These are phyloP conservation scores for Fusarium graminum DNA, from an alignment of 2,329 filamentous ascomycete genomes.

Conservation along the genomic window DNA sequence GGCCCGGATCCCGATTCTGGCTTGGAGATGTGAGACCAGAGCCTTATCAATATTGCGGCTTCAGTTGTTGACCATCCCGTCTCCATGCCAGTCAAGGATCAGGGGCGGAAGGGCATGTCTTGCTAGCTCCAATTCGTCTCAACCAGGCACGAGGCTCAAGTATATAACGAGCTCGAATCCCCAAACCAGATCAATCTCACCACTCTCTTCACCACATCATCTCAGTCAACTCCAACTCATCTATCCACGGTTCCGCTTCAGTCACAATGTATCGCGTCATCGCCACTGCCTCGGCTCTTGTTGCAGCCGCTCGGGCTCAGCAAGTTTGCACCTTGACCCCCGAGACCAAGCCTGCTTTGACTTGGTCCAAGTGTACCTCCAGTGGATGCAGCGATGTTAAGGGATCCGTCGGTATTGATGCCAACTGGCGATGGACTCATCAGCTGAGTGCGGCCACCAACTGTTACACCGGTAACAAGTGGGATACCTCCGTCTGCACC, in stretches of 20 bases:
- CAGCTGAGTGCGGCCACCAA: slow-evolving; percentile 61
- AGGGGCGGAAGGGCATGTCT: slow-evolving; percentile 3
- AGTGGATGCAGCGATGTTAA: slow-evolving; percentile 64
- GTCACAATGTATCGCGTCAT: slow-evolving; percentile 50
- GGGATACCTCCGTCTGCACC: slow-evolving; percentile 59
- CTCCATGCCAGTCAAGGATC: slow-evolving; percentile 1
- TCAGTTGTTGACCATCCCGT: slow-evolving; percentile 16
- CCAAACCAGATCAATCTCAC: slow-evolving; percentile 25
- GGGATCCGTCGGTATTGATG: slow-evolving; percentile 67
- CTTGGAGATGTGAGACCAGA: slow-evolving; percentile 15
- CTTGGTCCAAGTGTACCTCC: slow-evolving; percentile 66
- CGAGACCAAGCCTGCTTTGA: slow-evolving; percentile 67
- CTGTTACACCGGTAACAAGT: slow-evolving; percentile 68
- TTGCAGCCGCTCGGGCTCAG: slow-evolving; percentile 58
- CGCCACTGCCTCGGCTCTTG: slow-evolving; percentile 48
- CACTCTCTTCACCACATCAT: slow-evolving; percentile 28
- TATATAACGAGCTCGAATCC: slow-evolving; percentile 36
- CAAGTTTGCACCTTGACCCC: slow-evolving; percentile 61
- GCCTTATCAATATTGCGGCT: slow-evolving; percentile 29
- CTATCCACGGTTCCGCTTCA: slow-evolving; percentile 24
- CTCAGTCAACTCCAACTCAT: slow-evolving; percentile 28
- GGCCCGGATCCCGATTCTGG: slow-evolving; percentile 35
- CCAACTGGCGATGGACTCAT: slow-evolving; percentile 74
- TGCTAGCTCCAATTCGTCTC: slow-evolving; percentile 5
- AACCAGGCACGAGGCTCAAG: not conserved